These are phyloP conservation scores for Trichomonascaceae sp. DNA, from an alignment of 1,139 yeast species.

Conservation along the genomic window DNA sequence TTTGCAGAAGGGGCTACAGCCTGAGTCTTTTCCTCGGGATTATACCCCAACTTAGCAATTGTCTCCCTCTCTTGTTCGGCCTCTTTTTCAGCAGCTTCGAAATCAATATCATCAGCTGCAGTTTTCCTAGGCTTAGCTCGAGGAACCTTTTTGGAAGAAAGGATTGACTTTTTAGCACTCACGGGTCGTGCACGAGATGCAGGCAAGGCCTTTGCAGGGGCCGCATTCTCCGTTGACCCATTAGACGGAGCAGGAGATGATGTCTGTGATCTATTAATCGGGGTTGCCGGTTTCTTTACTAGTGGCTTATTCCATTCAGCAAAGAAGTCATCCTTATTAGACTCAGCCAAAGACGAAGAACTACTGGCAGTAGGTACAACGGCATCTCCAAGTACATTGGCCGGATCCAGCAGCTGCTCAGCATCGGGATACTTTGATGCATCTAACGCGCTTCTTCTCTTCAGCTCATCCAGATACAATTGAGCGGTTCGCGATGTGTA, in stretches of 20 bases:
- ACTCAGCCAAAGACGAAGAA: slow-evolving; percentile 12
- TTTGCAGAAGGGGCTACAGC: slow-evolving; percentile 19
- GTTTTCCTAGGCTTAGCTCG: slow-evolving; percentile 36
- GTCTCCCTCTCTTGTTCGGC: slow-evolving; percentile 81
- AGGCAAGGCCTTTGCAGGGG: slow-evolving; percentile 24
- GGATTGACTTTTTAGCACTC: slow-evolving; percentile 22
- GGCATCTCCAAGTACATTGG: slow-evolving; percentile 56
- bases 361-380: slow-evolving; percentile 50
- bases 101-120: slow-evolving; percentile 69
- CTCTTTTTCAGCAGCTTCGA: slow-evolving; percentile 83
- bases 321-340: slow-evolving; percentile 72
- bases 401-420: slow-evolving; percentile 26
- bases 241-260: slow-evolving; percentile 19
- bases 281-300: slow-evolving; percentile 42
- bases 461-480: slow-evolving; percentile 73
- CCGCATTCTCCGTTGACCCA: slow-evolving; percentile 16
- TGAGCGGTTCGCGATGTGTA: slow-evolving; percentile 75
- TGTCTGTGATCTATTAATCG: slow-evolving; percentile 45
- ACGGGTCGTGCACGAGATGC: slow-evolving; percentile 21
- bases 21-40: slow-evolving; percentile 44
- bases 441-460: slow-evolving; percentile 61
- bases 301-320: slow-evolving; percentile 84
- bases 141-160: slow-evolving; percentile 24
- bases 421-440: slow-evolving; percentile 57
- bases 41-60: slow-evolving; percentile 65